Percentiles rank a stretch among this genome's conserved stretches.
phyloP scores from a whole-genome alignment of 2,329 filamentous ascomycete genomes.

The Tolypocladium capitatum region DNA sequence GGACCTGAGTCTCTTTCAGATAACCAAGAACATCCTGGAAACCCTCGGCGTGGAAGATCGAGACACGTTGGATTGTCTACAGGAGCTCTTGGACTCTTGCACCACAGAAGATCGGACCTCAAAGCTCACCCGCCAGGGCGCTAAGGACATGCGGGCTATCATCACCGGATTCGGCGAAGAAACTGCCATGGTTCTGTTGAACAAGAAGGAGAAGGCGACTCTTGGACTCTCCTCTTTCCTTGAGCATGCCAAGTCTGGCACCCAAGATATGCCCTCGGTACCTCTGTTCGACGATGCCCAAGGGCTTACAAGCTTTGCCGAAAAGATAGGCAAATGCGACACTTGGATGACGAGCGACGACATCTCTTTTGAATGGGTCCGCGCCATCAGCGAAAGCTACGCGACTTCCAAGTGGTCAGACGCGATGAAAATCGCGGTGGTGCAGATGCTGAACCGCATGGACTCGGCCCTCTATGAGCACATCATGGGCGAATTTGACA shows the following conservation, averaged over 20 bases:
- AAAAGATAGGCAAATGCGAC: conserved; percentile 25
- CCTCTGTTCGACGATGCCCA: conserved; percentile 37
- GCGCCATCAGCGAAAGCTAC: conserved; percentile 36
- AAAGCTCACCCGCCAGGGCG: conserved; percentile 31
- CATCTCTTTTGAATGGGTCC: conserved; percentile 45
- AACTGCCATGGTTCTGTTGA: conserved; percentile 37
- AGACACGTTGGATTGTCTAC: conserved; percentile 29
- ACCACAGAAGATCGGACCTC: conserved; percentile 35
- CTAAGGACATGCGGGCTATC: conserved; percentile 34
- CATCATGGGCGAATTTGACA: conserved; percentile 28
- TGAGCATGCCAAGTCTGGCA: conserved; percentile 46
- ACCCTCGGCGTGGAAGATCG: conserved; percentile 39
- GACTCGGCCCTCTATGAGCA: conserved; percentile 39
- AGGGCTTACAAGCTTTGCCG: conserved; percentile 39
- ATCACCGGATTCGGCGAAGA: conserved; percentile 40
- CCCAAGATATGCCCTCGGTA: conserved; percentile 33
- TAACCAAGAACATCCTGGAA: conserved; percentile 40
- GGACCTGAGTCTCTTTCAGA: conserved; percentile 41
- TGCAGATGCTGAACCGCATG: conserved; percentile 40
- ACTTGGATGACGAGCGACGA: conserved; percentile 43
- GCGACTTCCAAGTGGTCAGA: conserved; percentile 43
- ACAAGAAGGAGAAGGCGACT: conserved; percentile 37
- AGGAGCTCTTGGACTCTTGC: conserved; percentile 39
- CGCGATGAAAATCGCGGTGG: conserved; percentile 39
- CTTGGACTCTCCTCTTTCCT: conserved; percentile 48